These are phyloP conservation scores for Mycena floridula DNA, from an alignment of 768 basidiomycete species.

Conservation along the genomic window DNA sequence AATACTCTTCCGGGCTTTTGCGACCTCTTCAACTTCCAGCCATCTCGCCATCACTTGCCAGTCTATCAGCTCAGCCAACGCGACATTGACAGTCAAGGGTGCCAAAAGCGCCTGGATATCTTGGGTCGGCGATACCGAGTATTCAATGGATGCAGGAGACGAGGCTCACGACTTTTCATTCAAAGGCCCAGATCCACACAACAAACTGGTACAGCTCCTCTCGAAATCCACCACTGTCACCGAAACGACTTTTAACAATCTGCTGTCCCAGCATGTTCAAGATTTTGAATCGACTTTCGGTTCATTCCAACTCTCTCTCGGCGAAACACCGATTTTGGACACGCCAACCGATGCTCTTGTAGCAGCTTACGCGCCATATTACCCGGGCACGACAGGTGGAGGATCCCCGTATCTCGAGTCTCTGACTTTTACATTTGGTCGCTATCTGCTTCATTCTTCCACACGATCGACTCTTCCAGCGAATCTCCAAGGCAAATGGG, in stretches of 20 bases:
- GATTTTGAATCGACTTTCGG: constrained; percentile 41
- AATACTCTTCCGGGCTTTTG: constrained; percentile 43
- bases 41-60: constrained; percentile 15
- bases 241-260: constrained; percentile 11
- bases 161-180: constrained; percentile 54
- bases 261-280: constrained; percentile 4
- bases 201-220: constrained; percentile 32
- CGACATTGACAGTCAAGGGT: constrained; percentile 39
- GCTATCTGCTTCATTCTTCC: constrained; percentile 60
- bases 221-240: constrained; percentile 11
- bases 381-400: constrained; percentile 4
- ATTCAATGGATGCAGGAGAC: constrained; percentile 56
- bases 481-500: constrained; percentile 76
- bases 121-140: constrained; percentile 74
- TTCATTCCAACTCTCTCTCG: constrained; percentile 52
- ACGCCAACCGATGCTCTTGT: constrained; percentile 55
- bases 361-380: constrained; percentile 42
- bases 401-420: constrained; percentile 69
- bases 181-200: constrained; percentile 55
- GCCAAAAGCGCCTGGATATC: constrained; percentile 56
- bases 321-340: constrained; percentile 46
- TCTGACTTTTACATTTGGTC: constrained; percentile 67
- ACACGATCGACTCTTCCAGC: constrained; percentile 59
- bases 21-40: constrained; percentile 27
- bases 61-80: constrained; percentile 31